Evolutionary conservation across 768 basidiomycete genomes (phyloP).

Genomic region (Kwoniella shandongensis): DNA sequence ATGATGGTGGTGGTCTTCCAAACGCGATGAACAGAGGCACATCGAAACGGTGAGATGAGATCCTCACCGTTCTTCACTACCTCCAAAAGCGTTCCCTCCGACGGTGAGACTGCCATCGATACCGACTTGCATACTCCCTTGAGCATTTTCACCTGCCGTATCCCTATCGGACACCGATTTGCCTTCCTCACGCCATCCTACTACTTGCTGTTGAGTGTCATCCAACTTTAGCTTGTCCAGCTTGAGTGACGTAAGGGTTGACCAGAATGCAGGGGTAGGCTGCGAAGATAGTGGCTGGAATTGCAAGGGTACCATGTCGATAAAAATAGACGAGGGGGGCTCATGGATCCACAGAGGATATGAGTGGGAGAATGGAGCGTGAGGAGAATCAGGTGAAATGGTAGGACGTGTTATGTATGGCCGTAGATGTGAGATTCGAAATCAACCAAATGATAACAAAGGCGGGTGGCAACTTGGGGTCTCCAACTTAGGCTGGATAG

Average conservation of each 20-base stretch:
- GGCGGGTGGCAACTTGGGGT: neutral
- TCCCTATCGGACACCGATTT: constrained; percentile 73
- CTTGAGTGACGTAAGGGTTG: constrained; percentile 81
- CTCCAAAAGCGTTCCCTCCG: constrained; percentile 45
- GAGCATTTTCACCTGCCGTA: neutral
- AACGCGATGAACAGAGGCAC: neutral
- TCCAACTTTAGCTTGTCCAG: constrained; percentile 84
- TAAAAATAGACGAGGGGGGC: too few species aligned
- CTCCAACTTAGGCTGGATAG: neutral
- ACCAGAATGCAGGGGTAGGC: constrained; percentile 91
- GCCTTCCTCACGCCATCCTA: constrained; percentile 70
- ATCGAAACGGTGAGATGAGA: neutral
- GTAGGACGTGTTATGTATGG: neutral
- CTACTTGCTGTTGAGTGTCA: constrained; percentile 66
- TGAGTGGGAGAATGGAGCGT: neutral
- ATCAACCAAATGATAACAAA: neutral
- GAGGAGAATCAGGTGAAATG: neutral
- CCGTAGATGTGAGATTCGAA: neutral
- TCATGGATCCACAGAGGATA: neutral
- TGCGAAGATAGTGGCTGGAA: constrained; percentile 85
- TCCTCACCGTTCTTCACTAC: constrained; percentile 33
- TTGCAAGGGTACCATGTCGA: constrained; percentile 61
- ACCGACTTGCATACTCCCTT: constrained; percentile 62
- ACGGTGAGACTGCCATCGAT: constrained; percentile 58
- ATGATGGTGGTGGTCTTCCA: constrained; percentile 23